Evolutionary conservation across 2,329 filamentous ascomycete genomes (phyloP).

Genomic region (Kalmusia sp.): DNA sequence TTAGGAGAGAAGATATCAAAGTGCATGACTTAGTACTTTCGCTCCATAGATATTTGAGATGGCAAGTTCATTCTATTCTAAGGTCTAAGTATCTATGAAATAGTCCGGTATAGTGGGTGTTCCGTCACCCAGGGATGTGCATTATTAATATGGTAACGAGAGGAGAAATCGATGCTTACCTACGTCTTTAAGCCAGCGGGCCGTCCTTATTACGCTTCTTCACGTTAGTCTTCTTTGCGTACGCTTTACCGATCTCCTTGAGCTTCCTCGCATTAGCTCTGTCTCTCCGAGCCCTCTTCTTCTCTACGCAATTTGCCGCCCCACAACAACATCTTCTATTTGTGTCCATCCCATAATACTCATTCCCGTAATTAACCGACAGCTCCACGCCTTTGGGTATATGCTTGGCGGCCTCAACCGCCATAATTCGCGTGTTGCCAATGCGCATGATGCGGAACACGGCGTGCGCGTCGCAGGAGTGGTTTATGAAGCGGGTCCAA

Average conservation of each 20-base stretch:
- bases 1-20: too few species aligned
- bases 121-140: too few species aligned
- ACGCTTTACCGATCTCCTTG: neutral
- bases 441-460: slow-evolving; percentile 15
- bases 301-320: slow-evolving; percentile 14
- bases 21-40: too few species aligned
- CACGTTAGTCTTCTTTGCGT: slow-evolving; percentile 10
- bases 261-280: neutral
- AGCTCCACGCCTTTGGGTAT: slow-evolving; percentile 17
- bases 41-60: too few species aligned
- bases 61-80: too few species aligned
- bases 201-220: slow-evolving; percentile 36
- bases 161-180: too few species aligned
- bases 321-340: slow-evolving; percentile 18
- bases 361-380: slow-evolving; percentile 20
- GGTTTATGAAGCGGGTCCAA: slow-evolving; percentile 29
- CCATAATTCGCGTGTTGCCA: slow-evolving; percentile 20
- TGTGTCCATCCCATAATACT: slow-evolving; percentile 18
- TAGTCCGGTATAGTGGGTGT: too few species aligned
- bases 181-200: slow-evolving; percentile 7
- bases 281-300: neutral
- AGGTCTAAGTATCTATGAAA: too few species aligned
- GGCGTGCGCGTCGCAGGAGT: slow-evolving; percentile 17
- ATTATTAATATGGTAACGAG: too few species aligned
- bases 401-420: slow-evolving; percentile 11